Evolutionary conservation across 345 rosid genomes (phyloP).

Genomic region (Gynandropsis gynandra): DNA sequence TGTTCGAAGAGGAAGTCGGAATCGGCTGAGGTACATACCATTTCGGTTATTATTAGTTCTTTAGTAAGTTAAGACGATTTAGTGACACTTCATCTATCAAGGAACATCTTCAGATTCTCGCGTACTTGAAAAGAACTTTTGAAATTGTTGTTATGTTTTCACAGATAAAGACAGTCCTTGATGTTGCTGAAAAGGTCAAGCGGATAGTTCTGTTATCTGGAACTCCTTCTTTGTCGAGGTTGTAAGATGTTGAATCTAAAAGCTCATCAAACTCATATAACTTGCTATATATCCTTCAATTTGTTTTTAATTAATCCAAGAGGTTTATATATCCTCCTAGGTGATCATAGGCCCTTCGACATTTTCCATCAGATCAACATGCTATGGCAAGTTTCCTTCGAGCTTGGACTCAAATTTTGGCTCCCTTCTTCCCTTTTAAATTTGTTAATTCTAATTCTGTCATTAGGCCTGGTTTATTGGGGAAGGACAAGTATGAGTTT

Average conservation of each 20-base stretch:
- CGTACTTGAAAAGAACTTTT: slow-evolving; percentile 9
- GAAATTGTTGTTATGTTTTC: slow-evolving; percentile 19
- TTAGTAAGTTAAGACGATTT: slow-evolving; percentile 9
- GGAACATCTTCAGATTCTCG: slow-evolving; percentile 10
- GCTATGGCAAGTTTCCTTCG: slow-evolving; percentile 62
- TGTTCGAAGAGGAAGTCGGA: slow-evolving; percentile 68
- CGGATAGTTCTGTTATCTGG: slow-evolving; percentile 78
- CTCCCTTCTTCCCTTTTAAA: slow-evolving; percentile 6
- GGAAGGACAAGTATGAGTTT: slow-evolving; percentile 79
- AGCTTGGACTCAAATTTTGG: slow-evolving; percentile 18
- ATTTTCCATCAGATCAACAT: slow-evolving; percentile 93
- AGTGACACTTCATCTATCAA: slow-evolving; percentile 17
- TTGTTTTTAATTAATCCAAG: slow-evolving; percentile 28
- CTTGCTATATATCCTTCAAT: slow-evolving; percentile 8
- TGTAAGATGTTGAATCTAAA: slow-evolving; percentile 27
- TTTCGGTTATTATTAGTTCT: slow-evolving; percentile 2
- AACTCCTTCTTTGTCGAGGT: slow-evolving; percentile 98
- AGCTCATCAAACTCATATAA: slow-evolving; percentile 17
- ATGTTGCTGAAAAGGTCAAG: slow-evolving; percentile 67
- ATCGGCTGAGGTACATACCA: slow-evolving; percentile 56
- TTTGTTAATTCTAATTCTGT: slow-evolving; percentile 26
- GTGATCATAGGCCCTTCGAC: slow-evolving; percentile 86
- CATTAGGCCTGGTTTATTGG: slow-evolving; percentile 91
- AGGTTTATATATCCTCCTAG: slow-evolving; percentile 36
- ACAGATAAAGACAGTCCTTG: slow-evolving; percentile 77